Evolutionary conservation across 331 rosid genomes (phyloP).

Genomic region (Erythrophleum ivorense): DNA sequence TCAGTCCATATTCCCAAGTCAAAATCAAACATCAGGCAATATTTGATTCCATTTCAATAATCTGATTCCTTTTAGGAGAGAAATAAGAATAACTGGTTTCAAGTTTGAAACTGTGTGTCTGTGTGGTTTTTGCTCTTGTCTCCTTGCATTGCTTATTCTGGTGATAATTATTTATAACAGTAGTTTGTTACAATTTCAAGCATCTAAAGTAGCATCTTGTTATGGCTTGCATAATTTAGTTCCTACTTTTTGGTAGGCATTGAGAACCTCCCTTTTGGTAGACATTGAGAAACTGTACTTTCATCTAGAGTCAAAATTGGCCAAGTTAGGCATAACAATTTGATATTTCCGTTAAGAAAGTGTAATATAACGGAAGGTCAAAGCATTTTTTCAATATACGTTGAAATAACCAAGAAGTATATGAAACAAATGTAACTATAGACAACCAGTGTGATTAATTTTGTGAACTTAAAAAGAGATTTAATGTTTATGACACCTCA

Average conservation of each 20-base stretch:
- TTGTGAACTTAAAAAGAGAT: conserved; percentile 32
- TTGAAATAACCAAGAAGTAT: background rate
- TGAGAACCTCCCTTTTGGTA: background rate
- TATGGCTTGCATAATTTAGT: background rate
- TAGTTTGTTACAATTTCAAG: conserved; percentile 9
- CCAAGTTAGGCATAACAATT: background rate
- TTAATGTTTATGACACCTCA: conserved; percentile 20
- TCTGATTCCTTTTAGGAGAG: conserved; percentile 24
- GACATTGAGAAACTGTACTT: conserved; percentile 20
- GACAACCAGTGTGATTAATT: conserved; percentile 1
- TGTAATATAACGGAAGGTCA: background rate
- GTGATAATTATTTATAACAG: conserved; percentile 1
- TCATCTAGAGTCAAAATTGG: conserved; percentile 18
- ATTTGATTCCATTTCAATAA: conserved; percentile 33
- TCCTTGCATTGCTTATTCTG: conserved; percentile 25
- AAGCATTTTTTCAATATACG: background rate
- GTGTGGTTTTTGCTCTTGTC: conserved; percentile 23
- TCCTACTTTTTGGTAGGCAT: too few species aligned
- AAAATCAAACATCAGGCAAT: conserved; percentile 65
- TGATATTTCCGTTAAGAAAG: conserved; percentile 4
- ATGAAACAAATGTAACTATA: conserved; percentile 5
- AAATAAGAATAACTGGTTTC: background rate
- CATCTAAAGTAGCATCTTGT: conserved; percentile 21
- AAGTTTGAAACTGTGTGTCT: conserved; percentile 1
- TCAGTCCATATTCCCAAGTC: conserved; percentile 44